phyloP scores from a whole-genome alignment of 352 stramenopile species.

The Lagenidium sp. region DNA sequence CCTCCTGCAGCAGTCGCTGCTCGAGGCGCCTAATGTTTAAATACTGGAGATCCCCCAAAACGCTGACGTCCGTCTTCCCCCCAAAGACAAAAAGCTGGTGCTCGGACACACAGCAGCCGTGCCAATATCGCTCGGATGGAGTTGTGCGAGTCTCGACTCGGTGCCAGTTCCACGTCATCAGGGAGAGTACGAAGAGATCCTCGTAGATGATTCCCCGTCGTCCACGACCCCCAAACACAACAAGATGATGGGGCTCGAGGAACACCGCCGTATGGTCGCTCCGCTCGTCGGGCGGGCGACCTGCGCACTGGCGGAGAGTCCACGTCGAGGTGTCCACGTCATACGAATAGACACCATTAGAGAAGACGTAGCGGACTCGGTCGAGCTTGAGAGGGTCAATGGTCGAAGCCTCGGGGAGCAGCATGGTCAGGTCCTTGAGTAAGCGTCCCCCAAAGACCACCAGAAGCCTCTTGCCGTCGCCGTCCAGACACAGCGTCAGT shows the following conservation, averaged over 20 bases:
- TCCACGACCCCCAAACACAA: constrained; percentile 44
- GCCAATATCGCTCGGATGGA: constrained; percentile 14
- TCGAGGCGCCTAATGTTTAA: constrained; percentile 6
- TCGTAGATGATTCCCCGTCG: constrained; percentile 41
- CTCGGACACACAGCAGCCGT: constrained; percentile 10
- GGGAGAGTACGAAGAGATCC: constrained; percentile 36
- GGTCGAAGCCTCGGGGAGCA: constrained; percentile 15
- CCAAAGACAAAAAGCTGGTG: constrained; percentile 47
- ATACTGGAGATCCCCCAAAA: constrained; percentile 40
- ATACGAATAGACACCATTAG: constrained; percentile 48
- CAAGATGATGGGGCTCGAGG: constrained; percentile 28
- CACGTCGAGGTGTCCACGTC: constrained; percentile 23
- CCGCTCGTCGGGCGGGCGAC: constrained; percentile 23
- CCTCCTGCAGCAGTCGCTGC: background rate
- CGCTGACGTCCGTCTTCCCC: constrained; percentile 45
- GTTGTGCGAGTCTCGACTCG: constrained; percentile 6
- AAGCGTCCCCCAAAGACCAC: constrained; percentile 50
- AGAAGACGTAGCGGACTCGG: constrained; percentile 47
- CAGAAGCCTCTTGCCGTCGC: constrained; percentile 1
- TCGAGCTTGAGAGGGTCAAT: constrained; percentile 39
- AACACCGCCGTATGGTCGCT: constrained; percentile 55
- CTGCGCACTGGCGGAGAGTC: constrained; percentile 28
- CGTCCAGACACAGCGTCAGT: constrained; percentile 29
- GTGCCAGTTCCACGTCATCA: constrained; percentile 39
- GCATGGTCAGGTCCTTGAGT: constrained; percentile 32